phyloP scores from a whole-genome alignment of 2,329 filamentous ascomycete species.

The Alternaria sp. region DNA sequence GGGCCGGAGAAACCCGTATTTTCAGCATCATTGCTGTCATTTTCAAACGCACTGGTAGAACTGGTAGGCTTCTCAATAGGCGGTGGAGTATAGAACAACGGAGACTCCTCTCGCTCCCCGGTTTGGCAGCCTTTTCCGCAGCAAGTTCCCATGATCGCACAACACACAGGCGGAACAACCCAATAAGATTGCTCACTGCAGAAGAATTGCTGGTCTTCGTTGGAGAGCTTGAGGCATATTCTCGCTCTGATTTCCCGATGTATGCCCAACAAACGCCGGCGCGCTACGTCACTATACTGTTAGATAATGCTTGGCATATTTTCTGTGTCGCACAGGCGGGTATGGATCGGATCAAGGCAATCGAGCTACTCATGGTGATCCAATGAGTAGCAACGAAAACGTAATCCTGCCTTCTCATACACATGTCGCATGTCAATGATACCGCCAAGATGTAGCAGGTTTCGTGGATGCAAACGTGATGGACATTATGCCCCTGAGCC shows the following conservation, averaged over 20 bases:
- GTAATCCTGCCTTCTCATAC: neutral
- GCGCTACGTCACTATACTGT: neutral
- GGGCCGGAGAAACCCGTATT: neutral
- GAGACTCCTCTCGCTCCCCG: neutral
- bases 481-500: neutral
- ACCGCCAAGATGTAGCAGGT: neutral
- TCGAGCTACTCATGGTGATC: neutral
- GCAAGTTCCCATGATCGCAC: neutral
- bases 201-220: neutral
- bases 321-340: neutral
- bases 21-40: neutral
- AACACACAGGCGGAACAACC: neutral
- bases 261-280: slow-evolving; percentile 2
- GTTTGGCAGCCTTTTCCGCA: neutral
- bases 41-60: neutral
- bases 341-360: neutral
- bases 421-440: neutral
- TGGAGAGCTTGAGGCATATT: neutral
- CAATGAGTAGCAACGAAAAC: neutral
- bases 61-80: neutral
- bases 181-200: neutral
- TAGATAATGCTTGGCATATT: neutral
- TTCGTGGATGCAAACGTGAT: neutral
- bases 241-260: neutral
- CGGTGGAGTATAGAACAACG: slow-evolving; percentile 16